Percentiles rank a stretch among this genome's conserved stretches.
These are phyloP conservation scores for Solanum chaucha DNA, from an alignment of 257 asterid species.

Conservation along the genomic window DNA sequence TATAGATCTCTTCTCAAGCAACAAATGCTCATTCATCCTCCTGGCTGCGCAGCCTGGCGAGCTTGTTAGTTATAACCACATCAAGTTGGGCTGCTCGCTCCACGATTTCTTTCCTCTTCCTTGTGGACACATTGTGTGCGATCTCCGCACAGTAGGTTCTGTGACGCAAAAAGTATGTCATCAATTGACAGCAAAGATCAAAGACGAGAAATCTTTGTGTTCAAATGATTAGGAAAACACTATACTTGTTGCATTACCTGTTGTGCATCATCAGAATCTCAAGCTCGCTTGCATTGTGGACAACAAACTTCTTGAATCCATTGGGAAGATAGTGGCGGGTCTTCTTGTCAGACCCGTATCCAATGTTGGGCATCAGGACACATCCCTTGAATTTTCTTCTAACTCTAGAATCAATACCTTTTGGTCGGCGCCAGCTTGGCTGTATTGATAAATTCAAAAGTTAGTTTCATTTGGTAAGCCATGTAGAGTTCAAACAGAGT, in stretches of 20 bases:
- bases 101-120: constrained; percentile 57
- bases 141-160: constrained; percentile 67
- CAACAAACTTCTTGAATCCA: constrained; percentile 65
- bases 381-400: constrained; percentile 78
- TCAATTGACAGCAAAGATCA: background rate
- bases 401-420: constrained; percentile 79
- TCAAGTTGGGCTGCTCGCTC: constrained; percentile 73
- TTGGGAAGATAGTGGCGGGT: too few species aligned
- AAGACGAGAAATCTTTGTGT: background rate
- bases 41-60: constrained; percentile 65
- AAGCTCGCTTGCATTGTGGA: constrained; percentile 52
- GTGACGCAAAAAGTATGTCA: background rate
- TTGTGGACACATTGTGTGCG: constrained; percentile 59
- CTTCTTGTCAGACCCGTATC: constrained; percentile 71
- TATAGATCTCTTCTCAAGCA: background rate
- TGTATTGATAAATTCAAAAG: background rate
- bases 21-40: constrained; percentile 52
- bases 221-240: background rate
- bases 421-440: constrained; percentile 72
- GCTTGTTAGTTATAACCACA: constrained; percentile 61
- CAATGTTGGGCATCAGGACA: constrained; percentile 67
- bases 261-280: constrained; percentile 78
- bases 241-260: constrained; percentile 16
- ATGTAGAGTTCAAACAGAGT: background rate
- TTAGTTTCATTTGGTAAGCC: background rate